Percentiles rank a stretch among this genome's conserved stretches.
These are phyloP conservation scores for Lactifluus volemus DNA, from an alignment of 768 basidiomycete genomes.

Conservation along the genomic window DNA sequence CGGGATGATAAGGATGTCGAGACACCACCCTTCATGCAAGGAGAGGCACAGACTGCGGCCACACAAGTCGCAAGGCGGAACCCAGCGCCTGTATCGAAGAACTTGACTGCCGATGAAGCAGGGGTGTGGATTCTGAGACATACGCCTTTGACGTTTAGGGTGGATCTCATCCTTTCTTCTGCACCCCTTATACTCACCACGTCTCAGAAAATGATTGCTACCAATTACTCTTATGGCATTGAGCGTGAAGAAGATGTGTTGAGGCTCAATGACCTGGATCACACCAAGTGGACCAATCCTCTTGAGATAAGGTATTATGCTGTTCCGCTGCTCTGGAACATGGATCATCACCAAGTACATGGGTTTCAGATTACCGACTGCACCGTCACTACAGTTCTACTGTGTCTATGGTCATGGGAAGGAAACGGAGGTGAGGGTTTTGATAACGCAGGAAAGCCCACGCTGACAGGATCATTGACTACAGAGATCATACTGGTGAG, in stretches of 20 bases:
- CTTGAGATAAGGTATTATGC: slow-evolving; percentile 52
- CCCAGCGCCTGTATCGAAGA: slow-evolving; percentile 28
- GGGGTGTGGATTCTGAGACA: slow-evolving; percentile 73
- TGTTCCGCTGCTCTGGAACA: neutral
- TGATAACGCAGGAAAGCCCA: neutral
- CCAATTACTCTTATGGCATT: slow-evolving; percentile 85
- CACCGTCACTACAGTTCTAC: slow-evolving; percentile 86
- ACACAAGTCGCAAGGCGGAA: neutral
- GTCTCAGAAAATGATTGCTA: slow-evolving; percentile 63
- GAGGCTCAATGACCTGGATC: slow-evolving; percentile 59
- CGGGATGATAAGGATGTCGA: slow-evolving; percentile 18
- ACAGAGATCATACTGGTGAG: slow-evolving; percentile 79
- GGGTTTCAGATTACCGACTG: slow-evolving; percentile 60
- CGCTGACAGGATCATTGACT: neutral
- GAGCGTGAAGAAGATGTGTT: slow-evolving; percentile 65
- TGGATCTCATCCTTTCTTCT: slow-evolving; percentile 23
- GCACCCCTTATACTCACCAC: neutral
- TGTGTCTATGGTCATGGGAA: slow-evolving; percentile 96
- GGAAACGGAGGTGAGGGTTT: slow-evolving; percentile 74
- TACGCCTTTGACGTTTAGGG: slow-evolving; percentile 77
- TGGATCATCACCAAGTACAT: neutral
- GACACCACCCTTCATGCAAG: slow-evolving; percentile 5
- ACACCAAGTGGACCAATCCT: slow-evolving; percentile 88
- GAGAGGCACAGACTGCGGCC: neutral
- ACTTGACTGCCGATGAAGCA: slow-evolving; percentile 74